phyloP scores from a whole-genome alignment of 768 basidiomycete genomes.

The Amanita molliuscula region DNA sequence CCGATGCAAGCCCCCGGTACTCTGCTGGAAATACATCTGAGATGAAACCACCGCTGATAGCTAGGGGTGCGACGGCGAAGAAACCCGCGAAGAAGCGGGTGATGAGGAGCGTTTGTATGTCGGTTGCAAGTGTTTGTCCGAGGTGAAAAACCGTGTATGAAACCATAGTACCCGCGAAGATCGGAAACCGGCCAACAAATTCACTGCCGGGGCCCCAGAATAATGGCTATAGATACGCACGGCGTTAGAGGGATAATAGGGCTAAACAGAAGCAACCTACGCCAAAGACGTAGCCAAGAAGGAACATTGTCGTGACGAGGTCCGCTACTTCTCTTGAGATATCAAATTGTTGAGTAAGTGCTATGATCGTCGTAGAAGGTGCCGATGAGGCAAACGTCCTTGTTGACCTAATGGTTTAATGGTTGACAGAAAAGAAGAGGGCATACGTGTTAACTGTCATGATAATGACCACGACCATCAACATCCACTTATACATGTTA shows the following conservation, averaged over 20 bases:
- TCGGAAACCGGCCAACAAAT: constrained; percentile 40
- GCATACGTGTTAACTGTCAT: constrained; percentile 49
- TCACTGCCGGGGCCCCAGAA: constrained; percentile 58
- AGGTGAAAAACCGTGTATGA: constrained; percentile 45
- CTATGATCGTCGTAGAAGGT: constrained; percentile 28
- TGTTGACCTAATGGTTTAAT: no score
- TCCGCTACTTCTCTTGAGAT: constrained; percentile 33
- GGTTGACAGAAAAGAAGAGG: not conserved
- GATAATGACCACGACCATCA: constrained; percentile 31
- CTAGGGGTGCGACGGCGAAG: constrained; percentile 52
- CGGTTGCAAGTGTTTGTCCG: constrained; percentile 49
- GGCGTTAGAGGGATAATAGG: not conserved
- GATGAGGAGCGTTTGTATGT: constrained; percentile 46
- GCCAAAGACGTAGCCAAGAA: constrained; percentile 41
- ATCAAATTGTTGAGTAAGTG: constrained; percentile 29
- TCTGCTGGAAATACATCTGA: constrained; percentile 48
- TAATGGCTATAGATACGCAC: constrained; percentile 23
- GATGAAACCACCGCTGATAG: constrained; percentile 46
- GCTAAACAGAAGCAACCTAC: constrained; percentile 17
- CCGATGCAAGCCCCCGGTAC: constrained; percentile 42
- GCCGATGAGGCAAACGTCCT: constrained; percentile 56
- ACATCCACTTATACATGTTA: constrained; percentile 31
- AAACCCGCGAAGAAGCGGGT: constrained; percentile 60
- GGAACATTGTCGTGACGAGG: constrained; percentile 38
- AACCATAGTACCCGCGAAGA: constrained; percentile 39